These are phyloP conservation scores for Cryptococcus deneoformans DNA, from an alignment of 1,284 basidiomycete species.

Conservation along the genomic window DNA sequence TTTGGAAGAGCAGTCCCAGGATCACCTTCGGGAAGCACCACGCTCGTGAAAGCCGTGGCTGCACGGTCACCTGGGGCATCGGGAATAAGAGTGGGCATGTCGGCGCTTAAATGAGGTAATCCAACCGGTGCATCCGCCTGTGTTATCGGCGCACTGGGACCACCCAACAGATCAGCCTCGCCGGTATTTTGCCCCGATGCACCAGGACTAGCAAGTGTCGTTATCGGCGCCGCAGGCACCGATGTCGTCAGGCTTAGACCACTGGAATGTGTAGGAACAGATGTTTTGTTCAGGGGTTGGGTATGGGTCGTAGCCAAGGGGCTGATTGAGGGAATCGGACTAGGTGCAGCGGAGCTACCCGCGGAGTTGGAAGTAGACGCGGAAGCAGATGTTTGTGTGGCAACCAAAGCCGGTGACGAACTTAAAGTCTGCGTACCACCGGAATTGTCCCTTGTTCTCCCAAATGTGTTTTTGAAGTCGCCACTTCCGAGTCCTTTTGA, in stretches of 20 bases:
- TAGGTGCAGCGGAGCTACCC: neutral
- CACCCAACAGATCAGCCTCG: neutral
- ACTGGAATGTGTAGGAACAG: neutral
- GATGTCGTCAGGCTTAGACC: constrained; percentile 16
- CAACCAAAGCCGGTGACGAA: neutral
- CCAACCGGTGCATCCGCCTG: constrained; percentile 4
- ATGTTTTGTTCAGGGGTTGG: neutral
- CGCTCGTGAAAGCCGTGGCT: constrained; percentile 2
- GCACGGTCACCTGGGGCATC: neutral
- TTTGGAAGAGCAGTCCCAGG: neutral
- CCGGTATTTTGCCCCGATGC: constrained; percentile 2
- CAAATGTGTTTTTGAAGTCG: constrained; percentile 2
- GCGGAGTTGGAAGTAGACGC: constrained; percentile 1
- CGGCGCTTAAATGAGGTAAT: constrained; percentile 27
- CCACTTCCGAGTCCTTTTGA: constrained; percentile 1
- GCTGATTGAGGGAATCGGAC: neutral
- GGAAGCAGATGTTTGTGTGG: neutral
- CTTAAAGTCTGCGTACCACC: neutral
- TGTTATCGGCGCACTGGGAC: neutral
- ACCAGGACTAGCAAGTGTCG: constrained; percentile 18
- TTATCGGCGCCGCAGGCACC: constrained; percentile 21
- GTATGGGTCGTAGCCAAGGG: constrained; percentile 1
- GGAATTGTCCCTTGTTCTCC: neutral
- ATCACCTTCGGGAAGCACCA: constrained; percentile 10
- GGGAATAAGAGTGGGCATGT: constrained; percentile 26